Percentiles rank a stretch among this genome's conserved stretches.
phyloP scores from a whole-genome alignment of 352 stramenopile genomes.

The Globisporangium takayamanum region DNA sequence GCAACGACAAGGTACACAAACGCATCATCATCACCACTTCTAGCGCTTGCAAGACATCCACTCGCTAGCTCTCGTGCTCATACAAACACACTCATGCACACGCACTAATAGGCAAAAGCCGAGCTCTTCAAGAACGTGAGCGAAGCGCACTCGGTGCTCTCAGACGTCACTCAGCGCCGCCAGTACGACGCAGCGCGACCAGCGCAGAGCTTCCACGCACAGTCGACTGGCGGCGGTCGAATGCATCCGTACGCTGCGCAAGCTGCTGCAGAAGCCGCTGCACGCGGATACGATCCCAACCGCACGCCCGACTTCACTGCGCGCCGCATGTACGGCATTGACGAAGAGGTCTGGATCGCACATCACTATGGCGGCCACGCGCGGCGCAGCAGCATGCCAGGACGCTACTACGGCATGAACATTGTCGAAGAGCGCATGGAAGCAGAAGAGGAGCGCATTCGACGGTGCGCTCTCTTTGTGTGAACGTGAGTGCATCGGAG shows the following conservation, averaged over 20 bases:
- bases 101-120: constrained; percentile 46
- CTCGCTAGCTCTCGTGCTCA: neutral
- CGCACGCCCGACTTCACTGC: constrained; percentile 8
- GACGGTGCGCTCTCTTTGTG: constrained; percentile 18
- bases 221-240: constrained; percentile 29
- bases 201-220: constrained; percentile 31
- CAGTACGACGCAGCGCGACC: constrained; percentile 59
- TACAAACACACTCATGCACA: neutral
- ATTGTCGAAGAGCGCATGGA: constrained; percentile 68
- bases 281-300: constrained; percentile 15
- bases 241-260: constrained; percentile 53
- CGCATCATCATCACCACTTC: neutral
- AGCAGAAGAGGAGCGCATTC: constrained; percentile 56
- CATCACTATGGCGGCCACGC: constrained; percentile 71
- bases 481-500: neutral
- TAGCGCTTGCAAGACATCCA: neutral
- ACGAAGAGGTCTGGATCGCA: constrained; percentile 80
- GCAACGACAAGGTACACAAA: constrained; percentile 47
- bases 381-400: constrained; percentile 34
- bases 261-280: constrained; percentile 21
- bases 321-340: constrained; percentile 52
- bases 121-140: constrained; percentile 83
- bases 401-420: constrained; percentile 66
- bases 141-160: constrained; percentile 73
- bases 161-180: constrained; percentile 46